Evolutionary conservation across 163 green algal genomes (phyloP).

Genomic region (Smithsoniella earleae): DNA sequence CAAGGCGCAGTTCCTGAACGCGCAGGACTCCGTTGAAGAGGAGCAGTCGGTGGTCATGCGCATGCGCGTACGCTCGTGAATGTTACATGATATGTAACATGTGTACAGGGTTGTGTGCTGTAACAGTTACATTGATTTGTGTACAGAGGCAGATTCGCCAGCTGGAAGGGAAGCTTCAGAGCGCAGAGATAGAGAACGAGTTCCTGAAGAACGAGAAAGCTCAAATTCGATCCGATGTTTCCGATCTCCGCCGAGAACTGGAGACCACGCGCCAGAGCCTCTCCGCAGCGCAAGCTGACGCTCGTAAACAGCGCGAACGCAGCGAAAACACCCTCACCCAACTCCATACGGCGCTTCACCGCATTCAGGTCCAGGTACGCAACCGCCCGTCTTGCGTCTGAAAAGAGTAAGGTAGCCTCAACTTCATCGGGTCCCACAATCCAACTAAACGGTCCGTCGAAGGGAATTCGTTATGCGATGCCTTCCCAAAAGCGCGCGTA

Average conservation of each 20-base stretch:
- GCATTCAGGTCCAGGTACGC: constrained; percentile 17
- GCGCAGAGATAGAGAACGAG: constrained; percentile 2
- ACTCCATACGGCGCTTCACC: background rate
- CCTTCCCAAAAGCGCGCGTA: too few species aligned
- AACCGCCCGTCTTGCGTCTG: too few species aligned
- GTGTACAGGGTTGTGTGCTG: background rate
- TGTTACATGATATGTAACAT: background rate
- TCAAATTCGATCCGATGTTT: background rate
- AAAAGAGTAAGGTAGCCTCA: too few species aligned
- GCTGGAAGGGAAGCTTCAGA: constrained; percentile 11
- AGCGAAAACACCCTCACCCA: background rate
- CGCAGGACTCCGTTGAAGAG: constrained; percentile 10
- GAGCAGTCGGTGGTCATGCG: constrained; percentile 9
- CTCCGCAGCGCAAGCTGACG: background rate
- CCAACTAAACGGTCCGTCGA: too few species aligned
- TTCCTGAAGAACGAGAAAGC: constrained; percentile 4
- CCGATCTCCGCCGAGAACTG: background rate
- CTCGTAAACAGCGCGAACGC: background rate
- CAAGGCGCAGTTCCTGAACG: background rate
- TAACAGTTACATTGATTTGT: background rate
- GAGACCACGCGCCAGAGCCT: background rate
- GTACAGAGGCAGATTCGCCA: constrained; percentile 1
- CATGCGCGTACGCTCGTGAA: background rate
- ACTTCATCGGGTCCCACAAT: too few species aligned
- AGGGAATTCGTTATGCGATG: too few species aligned